Evolutionary conservation across 306 rosid genomes (phyloP).

Genomic region (Leucaena leucocephala): DNA sequence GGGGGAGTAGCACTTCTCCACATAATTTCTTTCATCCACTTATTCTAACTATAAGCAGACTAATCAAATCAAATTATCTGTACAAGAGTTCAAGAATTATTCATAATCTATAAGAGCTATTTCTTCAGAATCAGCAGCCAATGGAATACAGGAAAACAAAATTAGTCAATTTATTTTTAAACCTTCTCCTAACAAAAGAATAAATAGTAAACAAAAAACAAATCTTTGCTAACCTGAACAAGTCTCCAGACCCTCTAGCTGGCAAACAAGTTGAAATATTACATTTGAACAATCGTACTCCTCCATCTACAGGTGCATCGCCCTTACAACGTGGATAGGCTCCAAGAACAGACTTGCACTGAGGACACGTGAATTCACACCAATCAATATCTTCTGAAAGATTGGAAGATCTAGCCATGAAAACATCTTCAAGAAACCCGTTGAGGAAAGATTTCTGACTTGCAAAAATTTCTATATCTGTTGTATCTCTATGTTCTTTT

Average conservation of each 20-base stretch:
- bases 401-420: conserved; percentile 85
- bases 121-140: conserved; percentile 12
- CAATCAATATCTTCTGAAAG: conserved; percentile 75
- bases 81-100: background rate
- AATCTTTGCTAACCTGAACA: conserved; percentile 68
- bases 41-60: background rate
- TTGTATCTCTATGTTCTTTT: conserved; percentile 34
- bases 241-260: conserved; percentile 54
- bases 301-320: conserved; percentile 69
- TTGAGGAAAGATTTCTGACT: conserved; percentile 69
- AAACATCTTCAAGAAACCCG: conserved; percentile 86
- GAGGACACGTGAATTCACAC: conserved; percentile 78
- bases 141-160: background rate
- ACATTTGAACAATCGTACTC: conserved; percentile 85
- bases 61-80: background rate
- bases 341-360: conserved; percentile 77
- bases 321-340: conserved; percentile 77
- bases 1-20: background rate
- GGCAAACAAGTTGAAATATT: conserved; percentile 65
- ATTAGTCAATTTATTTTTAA: too few species aligned
- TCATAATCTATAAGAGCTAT: too few species aligned
- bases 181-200: too few species aligned
- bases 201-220: background rate
- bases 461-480: conserved; percentile 47
- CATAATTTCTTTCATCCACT: background rate